Base-by-base conservation (phyloP, 352 stramenopile genomes). In the Elongisporangium undulatum region DNA sequence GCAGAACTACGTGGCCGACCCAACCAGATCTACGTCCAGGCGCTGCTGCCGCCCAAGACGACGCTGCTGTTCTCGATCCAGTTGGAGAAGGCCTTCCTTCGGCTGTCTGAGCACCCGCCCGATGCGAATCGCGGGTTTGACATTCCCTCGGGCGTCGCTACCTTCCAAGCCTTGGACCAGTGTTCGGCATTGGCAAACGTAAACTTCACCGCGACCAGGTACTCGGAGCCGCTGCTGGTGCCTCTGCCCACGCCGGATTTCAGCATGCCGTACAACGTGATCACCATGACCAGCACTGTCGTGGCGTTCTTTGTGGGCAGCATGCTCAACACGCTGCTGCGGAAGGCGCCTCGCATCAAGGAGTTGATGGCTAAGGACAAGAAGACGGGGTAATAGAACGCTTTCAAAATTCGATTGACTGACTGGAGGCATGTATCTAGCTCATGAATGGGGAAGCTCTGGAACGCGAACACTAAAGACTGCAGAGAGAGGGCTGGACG, bases 181-280 rank as follows among this genome's bases (percentile, higher is more conserved):
- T 59, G 41, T 24, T 41, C 41, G 49, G 41, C 17, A 2, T 4
- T 9, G 4, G 24, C 17, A 21, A 23, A 0, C 13, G 51, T 12
- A 13, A 29, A 23, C 10, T 75, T 71, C 59, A 73, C 63, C 7
- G 69, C 61, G 17, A 82, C 79, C 19, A 58, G 89, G 39, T 95
- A 87, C 67, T 90, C 85, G 2, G 87, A 95, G 58, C 80, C 84
- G 52, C 72, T 96, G 56, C 74, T 95, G 0, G 80, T 96, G 20
- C 74, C 76, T 39, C 67, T 96, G 55, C 87, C 88, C 17, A 92
- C 84, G 29, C 88, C 88, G 15, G 88, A 96, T 67, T 95, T 96
- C 58, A 95, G 84, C 60, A 96, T 96, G 87, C 87, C 87, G 56
- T 96, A 94, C 71, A 96, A 96, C 54, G 87, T 96, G 13, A 96